A percentile compares a stretch with the other conserved stretches of the same genome.
Conservation (phyloP, 2,329 filamentous ascomycete species). For the Geosmithia flava region DNA sequence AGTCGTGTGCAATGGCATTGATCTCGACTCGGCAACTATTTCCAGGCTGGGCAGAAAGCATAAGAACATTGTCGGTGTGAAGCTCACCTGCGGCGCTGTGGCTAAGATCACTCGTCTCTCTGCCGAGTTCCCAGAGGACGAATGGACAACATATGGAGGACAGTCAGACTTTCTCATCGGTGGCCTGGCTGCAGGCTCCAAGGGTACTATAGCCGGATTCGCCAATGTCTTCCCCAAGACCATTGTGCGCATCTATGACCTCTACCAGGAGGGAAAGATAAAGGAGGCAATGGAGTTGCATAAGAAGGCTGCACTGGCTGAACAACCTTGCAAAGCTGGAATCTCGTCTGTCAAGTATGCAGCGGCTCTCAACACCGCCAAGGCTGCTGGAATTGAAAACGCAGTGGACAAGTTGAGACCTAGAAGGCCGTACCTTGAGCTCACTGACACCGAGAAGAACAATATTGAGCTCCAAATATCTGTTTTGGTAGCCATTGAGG, state of each 20-base stretch:
- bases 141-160: conserved; percentile 48
- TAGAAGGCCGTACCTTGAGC: conserved; percentile 44
- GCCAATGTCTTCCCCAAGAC: conserved; percentile 49
- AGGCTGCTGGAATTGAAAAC: conserved; percentile 43
- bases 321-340: conserved; percentile 52
- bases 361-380: conserved; percentile 46
- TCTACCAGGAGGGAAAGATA: conserved; percentile 45
- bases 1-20: conserved; percentile 53
- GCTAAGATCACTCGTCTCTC: conserved; percentile 46
- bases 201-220: conserved; percentile 50
- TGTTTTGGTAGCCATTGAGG: conserved; percentile 30
- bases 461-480: conserved; percentile 25
- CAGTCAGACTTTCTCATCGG: conserved; percentile 61
- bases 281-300: conserved; percentile 50
- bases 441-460: conserved; percentile 29
- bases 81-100: conserved; percentile 48
- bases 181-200: conserved; percentile 42
- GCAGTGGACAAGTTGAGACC: conserved; percentile 46
- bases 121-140: conserved; percentile 11
- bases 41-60: conserved; percentile 32
- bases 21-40: conserved; percentile 53
- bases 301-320: conserved; percentile 48
- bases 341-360: conserved; percentile 59
- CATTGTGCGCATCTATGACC: conserved; percentile 43
- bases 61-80: conserved; percentile 47